Percentiles rank a stretch among this genome's conserved stretches.
phyloP scores from a whole-genome alignment of 2,329 filamentous ascomycete species.

The Aureobasidium leucospermi region DNA sequence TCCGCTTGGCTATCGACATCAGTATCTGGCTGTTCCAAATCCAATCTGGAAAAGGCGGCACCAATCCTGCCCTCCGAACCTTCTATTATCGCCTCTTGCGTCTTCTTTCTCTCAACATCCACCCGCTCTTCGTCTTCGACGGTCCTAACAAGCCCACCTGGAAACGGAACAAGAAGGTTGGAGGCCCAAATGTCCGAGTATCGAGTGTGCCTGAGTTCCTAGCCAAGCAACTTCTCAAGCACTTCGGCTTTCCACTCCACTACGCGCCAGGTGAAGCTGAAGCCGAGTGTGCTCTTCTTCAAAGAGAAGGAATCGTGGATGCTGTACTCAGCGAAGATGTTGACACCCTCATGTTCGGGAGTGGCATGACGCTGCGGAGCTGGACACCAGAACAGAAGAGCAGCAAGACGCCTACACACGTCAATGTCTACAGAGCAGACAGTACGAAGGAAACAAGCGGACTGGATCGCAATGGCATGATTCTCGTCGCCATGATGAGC shows the following conservation, averaged over 20 bases:
- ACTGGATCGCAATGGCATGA: constrained; percentile 80
- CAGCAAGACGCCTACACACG: constrained; percentile 69
- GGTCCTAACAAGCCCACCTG: constrained; percentile 76
- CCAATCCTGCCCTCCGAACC: constrained; percentile 82
- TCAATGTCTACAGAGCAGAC: constrained; percentile 67
- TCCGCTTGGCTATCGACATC: constrained; percentile 86
- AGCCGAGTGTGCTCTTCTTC: constrained; percentile 85
- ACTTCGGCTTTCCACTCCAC: constrained; percentile 79
- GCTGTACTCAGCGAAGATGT: constrained; percentile 94
- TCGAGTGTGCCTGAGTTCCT: constrained; percentile 63
- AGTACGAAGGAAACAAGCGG: constrained; percentile 51
- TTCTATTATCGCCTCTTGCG: constrained; percentile 86
- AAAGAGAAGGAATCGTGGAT: constrained; percentile 76
- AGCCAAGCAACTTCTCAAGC: constrained; percentile 72
- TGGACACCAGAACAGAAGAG: constrained; percentile 67
- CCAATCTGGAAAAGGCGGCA: constrained; percentile 75
- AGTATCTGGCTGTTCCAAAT: constrained; percentile 97
- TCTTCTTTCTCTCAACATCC: constrained; percentile 67
- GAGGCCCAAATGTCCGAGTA: constrained; percentile 52
- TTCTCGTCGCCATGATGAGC: constrained; percentile 87
- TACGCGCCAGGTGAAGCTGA: constrained; percentile 92
- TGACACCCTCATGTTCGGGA: constrained; percentile 96
- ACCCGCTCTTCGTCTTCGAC: constrained; percentile 86
- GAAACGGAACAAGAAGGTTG: constrained; percentile 73
- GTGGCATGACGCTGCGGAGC: constrained; percentile 67